Evolutionary conservation across 2,329 filamentous ascomycete species (phyloP).

Genomic region (Botrytis tulipae): DNA sequence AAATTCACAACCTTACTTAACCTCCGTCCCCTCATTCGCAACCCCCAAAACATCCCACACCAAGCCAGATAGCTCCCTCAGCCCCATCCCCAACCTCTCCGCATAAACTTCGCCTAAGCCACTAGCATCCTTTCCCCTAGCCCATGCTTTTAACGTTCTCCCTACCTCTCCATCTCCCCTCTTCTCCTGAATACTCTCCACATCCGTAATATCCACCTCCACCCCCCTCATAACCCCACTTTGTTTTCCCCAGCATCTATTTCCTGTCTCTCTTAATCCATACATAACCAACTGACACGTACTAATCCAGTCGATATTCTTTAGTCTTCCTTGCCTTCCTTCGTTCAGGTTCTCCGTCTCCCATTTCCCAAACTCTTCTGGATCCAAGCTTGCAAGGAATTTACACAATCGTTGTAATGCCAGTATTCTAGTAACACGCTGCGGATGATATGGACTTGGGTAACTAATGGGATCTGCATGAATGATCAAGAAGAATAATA

Average conservation of each 20-base stretch:
- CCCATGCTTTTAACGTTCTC: constrained; percentile 9
- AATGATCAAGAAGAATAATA: constrained; percentile 38
- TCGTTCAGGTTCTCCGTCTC: background rate
- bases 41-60: constrained; percentile 4
- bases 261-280: constrained; percentile 1
- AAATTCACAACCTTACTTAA: background rate
- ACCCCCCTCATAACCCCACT: constrained; percentile 9
- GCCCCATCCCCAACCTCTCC: background rate
- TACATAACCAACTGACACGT: constrained; percentile 16
- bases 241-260: constrained; percentile 13
- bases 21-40: background rate
- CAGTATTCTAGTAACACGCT: constrained; percentile 51
- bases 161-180: background rate
- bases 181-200: constrained; percentile 4
- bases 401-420: constrained; percentile 53
- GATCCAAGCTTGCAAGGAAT: constrained; percentile 46
- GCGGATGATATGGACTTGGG: constrained; percentile 50
- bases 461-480: constrained; percentile 51
- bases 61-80: background rate
- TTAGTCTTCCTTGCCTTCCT: background rate
- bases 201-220: constrained; percentile 5
- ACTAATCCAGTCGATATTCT: constrained; percentile 24
- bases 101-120: background rate
- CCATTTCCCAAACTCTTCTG: constrained; percentile 23
- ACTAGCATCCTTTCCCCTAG: background rate